Evolutionary conservation across 352 stramenopile species (phyloP), one percentile per base, ranked within the genome.

Genomic region (Phytopythium helicoides): DNA sequence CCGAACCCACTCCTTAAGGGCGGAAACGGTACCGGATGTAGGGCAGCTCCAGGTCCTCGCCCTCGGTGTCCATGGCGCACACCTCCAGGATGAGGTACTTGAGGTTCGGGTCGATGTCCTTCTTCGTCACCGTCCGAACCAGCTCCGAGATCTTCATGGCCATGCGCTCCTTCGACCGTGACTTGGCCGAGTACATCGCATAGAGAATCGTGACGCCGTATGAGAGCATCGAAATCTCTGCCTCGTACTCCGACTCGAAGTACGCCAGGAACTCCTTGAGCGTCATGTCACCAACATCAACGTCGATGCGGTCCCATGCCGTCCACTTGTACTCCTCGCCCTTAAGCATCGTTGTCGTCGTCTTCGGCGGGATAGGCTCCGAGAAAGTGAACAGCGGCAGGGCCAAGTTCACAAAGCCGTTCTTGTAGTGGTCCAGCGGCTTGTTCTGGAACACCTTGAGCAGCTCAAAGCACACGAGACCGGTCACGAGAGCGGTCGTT

Each of bases 401-500:
- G 16, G 97, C 97, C 10, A 99, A 83, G 67, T 99, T 99, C 28
- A 97, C 81, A 65, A 99, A 99, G 5, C 81, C 95, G 72, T 99
- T 99, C 71, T 99, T 99, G 82, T 97, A 99, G 41, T 89, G 81
- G 35, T 99, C 92, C 25, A 99, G 81, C 11, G 85, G 76, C 52
- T 94, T 94, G 57, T 79, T 54, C 51, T 94, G 83, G 64, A 94
- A 84, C n/a, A 89, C 81, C 66, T 99, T 99, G 62, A 98, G 87
- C 39, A 99, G 87, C 64, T 99, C 97, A 54, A 99, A 92, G 68
- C 96, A 99, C 60, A 99, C 95, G 6, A 99, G 81, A 34, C 97
- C 98, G 0, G 97, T 99, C 28, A 99, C 97, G 33, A 99, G 75
- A 16, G 97, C 96, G 14, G 98, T 99, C 9, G 97, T 99, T 35